Evolutionary conservation across 163 green algal species (phyloP).

Genomic region (Chloromonas sp.): DNA sequence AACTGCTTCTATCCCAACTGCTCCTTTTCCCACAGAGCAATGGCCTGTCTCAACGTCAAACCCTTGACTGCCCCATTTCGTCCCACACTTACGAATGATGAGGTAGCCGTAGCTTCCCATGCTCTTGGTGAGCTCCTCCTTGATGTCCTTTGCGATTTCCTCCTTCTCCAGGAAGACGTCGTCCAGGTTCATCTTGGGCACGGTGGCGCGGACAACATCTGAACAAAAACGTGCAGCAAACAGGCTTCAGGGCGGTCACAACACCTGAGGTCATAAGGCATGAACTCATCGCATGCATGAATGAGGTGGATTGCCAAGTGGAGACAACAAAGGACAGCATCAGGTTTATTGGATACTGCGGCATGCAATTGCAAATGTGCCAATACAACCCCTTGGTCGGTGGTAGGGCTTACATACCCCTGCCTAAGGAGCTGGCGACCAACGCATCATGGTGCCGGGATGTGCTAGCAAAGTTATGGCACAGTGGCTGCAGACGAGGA

Average conservation of each 20-base stretch:
- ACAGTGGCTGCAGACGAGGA: background rate
- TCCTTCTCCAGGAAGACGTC: slow-evolving; percentile 59
- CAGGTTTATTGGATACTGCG: no score
- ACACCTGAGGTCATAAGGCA: no score
- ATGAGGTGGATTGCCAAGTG: no score
- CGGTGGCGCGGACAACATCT: slow-evolving; percentile 66
- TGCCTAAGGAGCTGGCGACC: background rate
- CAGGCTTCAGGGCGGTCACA: background rate
- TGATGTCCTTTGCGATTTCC: slow-evolving; percentile 54
- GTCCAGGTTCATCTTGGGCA: slow-evolving; percentile 56
- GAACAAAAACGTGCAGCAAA: background rate
- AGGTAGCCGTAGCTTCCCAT: slow-evolving; percentile 39
- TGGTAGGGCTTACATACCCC: no score
- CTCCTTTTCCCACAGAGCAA: no score
- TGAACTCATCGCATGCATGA: no score
- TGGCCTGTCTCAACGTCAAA: no score
- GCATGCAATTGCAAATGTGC: no score
- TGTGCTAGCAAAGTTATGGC: background rate
- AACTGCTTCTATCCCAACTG: no score
- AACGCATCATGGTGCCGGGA: background rate
- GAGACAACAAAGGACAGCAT: no score
- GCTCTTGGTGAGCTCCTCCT: slow-evolving; percentile 52
- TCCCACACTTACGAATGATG: slow-evolving; percentile 21
- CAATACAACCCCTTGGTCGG: no score
- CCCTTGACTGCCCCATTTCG: no score